Evolutionary conservation across 305 asterid species (phyloP).

Genomic region (Solanum hybrid): DNA sequence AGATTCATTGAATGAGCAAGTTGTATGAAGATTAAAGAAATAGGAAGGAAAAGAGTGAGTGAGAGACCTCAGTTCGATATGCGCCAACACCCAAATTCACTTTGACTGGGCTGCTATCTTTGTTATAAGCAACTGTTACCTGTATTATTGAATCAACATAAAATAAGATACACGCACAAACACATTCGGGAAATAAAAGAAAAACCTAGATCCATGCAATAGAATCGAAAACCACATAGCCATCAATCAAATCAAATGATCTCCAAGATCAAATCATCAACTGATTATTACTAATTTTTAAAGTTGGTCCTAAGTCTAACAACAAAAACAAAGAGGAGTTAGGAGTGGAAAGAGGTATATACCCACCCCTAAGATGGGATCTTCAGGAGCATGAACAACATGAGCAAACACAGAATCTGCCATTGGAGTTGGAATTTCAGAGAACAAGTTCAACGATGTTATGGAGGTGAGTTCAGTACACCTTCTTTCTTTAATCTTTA

Average conservation of each 20-base stretch:
- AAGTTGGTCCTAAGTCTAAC: background rate
- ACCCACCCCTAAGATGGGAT: conserved; percentile 63
- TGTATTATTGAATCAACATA: conserved; percentile 18
- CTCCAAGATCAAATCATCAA: background rate
- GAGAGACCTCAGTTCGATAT: conserved; percentile 67
- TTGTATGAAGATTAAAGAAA: background rate
- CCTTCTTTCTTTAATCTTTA: background rate
- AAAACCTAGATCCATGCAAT: background rate
- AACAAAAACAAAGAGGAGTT: background rate
- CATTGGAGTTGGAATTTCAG: conserved; percentile 20
- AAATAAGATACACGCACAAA: background rate
- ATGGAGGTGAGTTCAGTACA: background rate
- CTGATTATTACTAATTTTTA: background rate
- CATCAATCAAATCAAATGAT: background rate
- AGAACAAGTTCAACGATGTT: background rate
- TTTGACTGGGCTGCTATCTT: conserved; percentile 59
- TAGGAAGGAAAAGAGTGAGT: background rate
- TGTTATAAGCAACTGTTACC: conserved; percentile 79
- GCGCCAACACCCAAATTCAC: conserved; percentile 78
- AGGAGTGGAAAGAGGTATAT: background rate
- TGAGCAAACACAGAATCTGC: conserved; percentile 46
- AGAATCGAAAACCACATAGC: background rate
- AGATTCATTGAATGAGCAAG: background rate
- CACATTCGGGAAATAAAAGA: background rate
- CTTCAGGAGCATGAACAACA: conserved; percentile 73